These are phyloP conservation scores for Dentipellis fragilis DNA, from an alignment of 768 basidiomycete species.

Conservation along the genomic window DNA sequence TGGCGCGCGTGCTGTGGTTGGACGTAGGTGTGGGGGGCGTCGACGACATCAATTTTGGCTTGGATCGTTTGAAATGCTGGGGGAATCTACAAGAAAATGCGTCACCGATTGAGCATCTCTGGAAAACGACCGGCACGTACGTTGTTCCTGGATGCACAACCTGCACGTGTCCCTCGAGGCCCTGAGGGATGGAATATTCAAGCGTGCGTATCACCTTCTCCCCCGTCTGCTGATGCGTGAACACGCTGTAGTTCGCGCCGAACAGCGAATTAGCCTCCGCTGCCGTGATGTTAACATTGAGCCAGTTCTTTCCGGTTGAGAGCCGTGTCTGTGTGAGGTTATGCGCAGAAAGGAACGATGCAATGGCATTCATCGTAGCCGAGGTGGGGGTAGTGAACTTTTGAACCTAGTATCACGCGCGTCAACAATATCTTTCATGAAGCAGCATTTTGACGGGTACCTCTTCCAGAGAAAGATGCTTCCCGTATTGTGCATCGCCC, in stretches of 20 bases:
- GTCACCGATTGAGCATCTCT: not conserved
- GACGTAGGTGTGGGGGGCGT: not conserved
- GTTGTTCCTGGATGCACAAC: too few species aligned
- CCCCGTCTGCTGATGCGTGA: not conserved
- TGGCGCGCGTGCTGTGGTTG: not conserved
- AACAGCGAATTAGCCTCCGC: not conserved
- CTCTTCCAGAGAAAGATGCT: too few species aligned
- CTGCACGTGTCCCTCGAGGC: not conserved
- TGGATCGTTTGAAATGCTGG: not conserved
- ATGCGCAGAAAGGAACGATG: not conserved
- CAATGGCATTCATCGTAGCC: not conserved
- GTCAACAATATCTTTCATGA: too few species aligned
- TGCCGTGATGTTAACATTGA: not conserved
- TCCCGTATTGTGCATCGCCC: too few species aligned
- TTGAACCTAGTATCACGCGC: not conserved
- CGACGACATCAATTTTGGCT: not conserved
- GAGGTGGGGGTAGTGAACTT: not conserved
- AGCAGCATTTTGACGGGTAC: too few species aligned
- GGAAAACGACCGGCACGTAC: not conserved
- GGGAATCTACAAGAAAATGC: not conserved
- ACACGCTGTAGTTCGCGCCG: not conserved
- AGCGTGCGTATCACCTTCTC: not conserved
- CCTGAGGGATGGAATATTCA: not conserved
- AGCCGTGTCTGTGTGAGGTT: not conserved
- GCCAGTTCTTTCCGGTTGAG: not conserved